Conservation (phyloP, 2,329 filamentous ascomycete genomes). For the Beauveria pseudobassiana region DNA sequence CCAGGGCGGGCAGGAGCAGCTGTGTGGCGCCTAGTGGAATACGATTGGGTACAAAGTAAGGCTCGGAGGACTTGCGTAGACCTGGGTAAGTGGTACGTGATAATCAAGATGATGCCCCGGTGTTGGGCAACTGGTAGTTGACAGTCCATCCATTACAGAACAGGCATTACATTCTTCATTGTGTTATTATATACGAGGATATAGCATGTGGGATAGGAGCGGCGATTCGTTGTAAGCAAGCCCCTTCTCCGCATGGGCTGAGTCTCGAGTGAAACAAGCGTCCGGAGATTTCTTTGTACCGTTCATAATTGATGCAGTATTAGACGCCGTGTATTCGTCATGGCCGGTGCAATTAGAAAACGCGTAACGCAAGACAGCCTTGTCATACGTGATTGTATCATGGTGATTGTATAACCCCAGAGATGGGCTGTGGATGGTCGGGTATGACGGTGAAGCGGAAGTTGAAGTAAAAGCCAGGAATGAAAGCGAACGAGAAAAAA, state of each 20-base stretch:
- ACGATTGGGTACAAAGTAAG: slow-evolving; percentile 5
- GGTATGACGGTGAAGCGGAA: background rate
- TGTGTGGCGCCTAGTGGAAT: background rate
- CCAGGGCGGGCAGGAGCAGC: background rate
- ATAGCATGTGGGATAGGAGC: background rate
- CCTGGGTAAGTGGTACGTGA: background rate
- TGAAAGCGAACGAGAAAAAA: no score
- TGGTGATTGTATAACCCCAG: slow-evolving; percentile 3
- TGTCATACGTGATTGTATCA: slow-evolving; percentile 5
- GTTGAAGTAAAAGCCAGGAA: background rate
- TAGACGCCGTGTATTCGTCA: slow-evolving; percentile 2
- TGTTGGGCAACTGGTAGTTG: background rate
- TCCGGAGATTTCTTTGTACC: slow-evolving; percentile 1
- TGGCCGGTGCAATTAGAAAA: background rate
- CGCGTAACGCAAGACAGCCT: background rate
- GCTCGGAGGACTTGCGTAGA: background rate
- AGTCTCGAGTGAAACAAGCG: slow-evolving; percentile 10
- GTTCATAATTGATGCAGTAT: background rate
- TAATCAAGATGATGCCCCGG: background rate
- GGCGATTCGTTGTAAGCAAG: background rate
- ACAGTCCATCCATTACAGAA: background rate
- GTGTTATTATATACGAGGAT: slow-evolving; percentile 3
- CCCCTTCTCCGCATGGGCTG: slow-evolving; percentile 8
- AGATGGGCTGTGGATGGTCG: background rate
- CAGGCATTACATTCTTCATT: background rate